phyloP scores from a whole-genome alignment of 2,329 filamentous ascomycete species.

The Aspergillus novofumigatus region DNA sequence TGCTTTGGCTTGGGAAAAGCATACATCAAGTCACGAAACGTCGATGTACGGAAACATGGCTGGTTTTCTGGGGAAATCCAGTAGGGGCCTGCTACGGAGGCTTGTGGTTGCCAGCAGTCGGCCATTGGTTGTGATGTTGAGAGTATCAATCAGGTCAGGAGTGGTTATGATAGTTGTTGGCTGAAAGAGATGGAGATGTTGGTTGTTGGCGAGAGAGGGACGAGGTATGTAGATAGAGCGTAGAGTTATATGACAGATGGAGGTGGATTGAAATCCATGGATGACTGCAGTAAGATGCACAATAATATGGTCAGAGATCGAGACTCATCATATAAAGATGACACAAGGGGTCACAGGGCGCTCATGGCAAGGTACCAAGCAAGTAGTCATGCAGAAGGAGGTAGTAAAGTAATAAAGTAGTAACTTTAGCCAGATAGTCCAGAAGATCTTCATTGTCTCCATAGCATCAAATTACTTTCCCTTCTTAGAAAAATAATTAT shows the following conservation, averaged over 20 bases:
- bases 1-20: slow-evolving; percentile 50
- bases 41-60: slow-evolving; percentile 18
- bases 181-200: neutral
- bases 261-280: slow-evolving; percentile 15
- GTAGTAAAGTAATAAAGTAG: neutral
- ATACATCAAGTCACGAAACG: slow-evolving; percentile 41
- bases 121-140: slow-evolving; percentile 24
- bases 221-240: neutral
- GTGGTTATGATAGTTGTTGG: neutral
- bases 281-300: slow-evolving; percentile 17
- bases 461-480: neutral
- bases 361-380: slow-evolving; percentile 19
- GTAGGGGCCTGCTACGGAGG: slow-evolving; percentile 23
- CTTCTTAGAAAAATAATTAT: neutral
- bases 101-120: slow-evolving; percentile 25
- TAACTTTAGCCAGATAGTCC: slow-evolving; percentile 1
- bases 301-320: slow-evolving; percentile 13
- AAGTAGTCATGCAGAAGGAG: neutral
- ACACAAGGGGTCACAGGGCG: slow-evolving; percentile 21
- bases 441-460: neutral
- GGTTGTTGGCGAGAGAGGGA: neutral
- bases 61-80: slow-evolving; percentile 22
- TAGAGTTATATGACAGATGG: slow-evolving; percentile 14
- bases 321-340: slow-evolving; percentile 17
- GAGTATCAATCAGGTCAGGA: slow-evolving; percentile 3